Evolutionary conservation across 2,329 filamentous ascomycete species (phyloP).

Genomic region (Diaporthe destruens): DNA sequence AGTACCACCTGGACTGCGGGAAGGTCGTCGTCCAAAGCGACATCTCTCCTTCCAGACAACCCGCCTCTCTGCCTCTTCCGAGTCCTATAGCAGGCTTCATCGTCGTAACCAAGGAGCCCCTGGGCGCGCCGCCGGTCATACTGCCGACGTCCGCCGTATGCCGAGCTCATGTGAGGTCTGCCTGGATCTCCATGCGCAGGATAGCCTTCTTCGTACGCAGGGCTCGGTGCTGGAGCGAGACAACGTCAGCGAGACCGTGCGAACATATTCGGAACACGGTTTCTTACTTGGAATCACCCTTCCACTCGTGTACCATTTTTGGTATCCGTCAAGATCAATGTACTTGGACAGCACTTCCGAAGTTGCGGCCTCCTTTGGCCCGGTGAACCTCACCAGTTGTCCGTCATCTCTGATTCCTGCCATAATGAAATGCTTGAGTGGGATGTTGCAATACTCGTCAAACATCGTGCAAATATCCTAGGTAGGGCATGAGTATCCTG

Average conservation of each 20-base stretch:
- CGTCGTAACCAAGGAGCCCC: slow-evolving; percentile 45
- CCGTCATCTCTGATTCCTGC: slow-evolving; percentile 64
- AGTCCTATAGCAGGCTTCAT: slow-evolving; percentile 49
- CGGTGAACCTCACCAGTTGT: slow-evolving; percentile 59
- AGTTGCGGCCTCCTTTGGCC: slow-evolving; percentile 50
- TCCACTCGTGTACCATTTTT: slow-evolving; percentile 39
- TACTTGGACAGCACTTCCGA: slow-evolving; percentile 45
- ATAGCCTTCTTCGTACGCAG: slow-evolving; percentile 43
- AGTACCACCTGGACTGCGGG: slow-evolving; percentile 52
- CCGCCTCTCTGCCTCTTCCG: slow-evolving; percentile 54
- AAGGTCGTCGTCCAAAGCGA: slow-evolving; percentile 56
- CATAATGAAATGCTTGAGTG: slow-evolving; percentile 65
- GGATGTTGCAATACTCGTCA: slow-evolving; percentile 64
- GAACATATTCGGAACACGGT: slow-evolving; percentile 45
- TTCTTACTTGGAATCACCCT: slow-evolving; percentile 40
- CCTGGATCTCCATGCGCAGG: slow-evolving; percentile 43
- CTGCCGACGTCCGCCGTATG: slow-evolving; percentile 45
- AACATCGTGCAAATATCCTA: slow-evolving; percentile 66
- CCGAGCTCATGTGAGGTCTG: slow-evolving; percentile 41
- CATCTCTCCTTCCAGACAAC: slow-evolving; percentile 50
- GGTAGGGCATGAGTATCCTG: slow-evolving; percentile 6
- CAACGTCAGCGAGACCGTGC: neutral
- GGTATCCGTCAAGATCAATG: slow-evolving; percentile 40
- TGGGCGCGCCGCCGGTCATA: slow-evolving; percentile 48
- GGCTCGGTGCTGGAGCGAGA: slow-evolving; percentile 37